A percentile compares a stretch with the other conserved stretches of the same genome.
Evolutionary conservation across 176 grass and related monocot species (phyloP).

Genomic region (Elymus sibiricus): DNA sequence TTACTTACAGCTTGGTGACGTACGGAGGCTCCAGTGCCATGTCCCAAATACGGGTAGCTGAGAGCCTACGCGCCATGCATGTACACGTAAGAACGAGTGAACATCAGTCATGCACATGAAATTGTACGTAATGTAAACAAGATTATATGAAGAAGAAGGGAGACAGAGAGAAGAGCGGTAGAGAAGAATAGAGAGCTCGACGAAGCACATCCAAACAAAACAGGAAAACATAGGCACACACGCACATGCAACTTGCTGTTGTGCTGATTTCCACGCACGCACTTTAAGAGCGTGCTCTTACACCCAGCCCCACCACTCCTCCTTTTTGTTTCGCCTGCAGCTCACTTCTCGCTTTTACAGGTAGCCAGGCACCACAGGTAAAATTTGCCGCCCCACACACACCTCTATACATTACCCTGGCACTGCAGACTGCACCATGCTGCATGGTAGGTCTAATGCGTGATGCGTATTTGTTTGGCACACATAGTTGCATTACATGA

Average conservation of each 20-base stretch:
- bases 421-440: background rate
- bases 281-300: slow-evolving; percentile 82
- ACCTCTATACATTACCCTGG: background rate
- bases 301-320: slow-evolving; percentile 11
- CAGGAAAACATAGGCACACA: background rate
- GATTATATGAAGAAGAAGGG: background rate
- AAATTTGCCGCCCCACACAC: background rate
- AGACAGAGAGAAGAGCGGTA: background rate
- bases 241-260: slow-evolving; percentile 15
- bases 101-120: background rate
- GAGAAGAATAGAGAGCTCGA: background rate
- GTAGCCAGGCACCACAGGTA: too few relatives aligned
- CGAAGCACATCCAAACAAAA: slow-evolving; percentile 10
- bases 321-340: slow-evolving; percentile 40
- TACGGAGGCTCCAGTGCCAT: slow-evolving; percentile 30
- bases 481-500: background rate
- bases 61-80: slow-evolving; percentile 54
- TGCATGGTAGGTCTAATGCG: background rate
- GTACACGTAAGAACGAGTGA: background rate
- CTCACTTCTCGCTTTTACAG: background rate
- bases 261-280: background rate
- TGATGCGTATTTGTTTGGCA: background rate
- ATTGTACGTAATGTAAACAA: background rate
- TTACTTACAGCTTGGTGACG: slow-evolving; percentile 35
- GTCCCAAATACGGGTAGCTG: slow-evolving; percentile 68